Percentiles rank a stretch among this genome's conserved stretches.
Evolutionary conservation across 352 stramenopile species (phyloP).

Genomic region (Globisporangium heterothallicum): DNA sequence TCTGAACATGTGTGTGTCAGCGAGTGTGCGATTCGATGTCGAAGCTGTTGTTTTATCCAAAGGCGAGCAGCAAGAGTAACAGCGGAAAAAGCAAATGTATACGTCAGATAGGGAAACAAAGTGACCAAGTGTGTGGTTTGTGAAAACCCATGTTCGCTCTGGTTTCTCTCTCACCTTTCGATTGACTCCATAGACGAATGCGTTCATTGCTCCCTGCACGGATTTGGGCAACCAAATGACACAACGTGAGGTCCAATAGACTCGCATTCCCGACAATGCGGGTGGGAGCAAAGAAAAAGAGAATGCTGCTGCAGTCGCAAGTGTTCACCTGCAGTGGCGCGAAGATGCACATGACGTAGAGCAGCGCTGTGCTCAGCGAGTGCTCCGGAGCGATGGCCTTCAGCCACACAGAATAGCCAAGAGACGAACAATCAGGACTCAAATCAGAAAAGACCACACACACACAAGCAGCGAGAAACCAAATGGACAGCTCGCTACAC

Average conservation of each 20-base stretch:
- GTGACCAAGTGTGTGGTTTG: neutral
- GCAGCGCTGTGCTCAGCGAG: slow-evolving; percentile 33
- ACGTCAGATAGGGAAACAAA: neutral
- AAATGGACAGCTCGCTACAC: slow-evolving; percentile 4
- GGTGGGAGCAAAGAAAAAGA: no score
- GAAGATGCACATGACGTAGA: slow-evolving; percentile 68
- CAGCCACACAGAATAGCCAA: neutral
- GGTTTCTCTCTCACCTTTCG: slow-evolving; percentile 35
- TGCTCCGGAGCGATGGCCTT: slow-evolving; percentile 39
- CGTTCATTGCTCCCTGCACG: slow-evolving; percentile 57
- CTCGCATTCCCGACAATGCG: no score
- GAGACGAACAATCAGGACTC: no score
- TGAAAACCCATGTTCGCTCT: no score
- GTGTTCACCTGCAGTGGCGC: slow-evolving; percentile 53
- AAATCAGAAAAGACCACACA: neutral
- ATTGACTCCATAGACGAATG: slow-evolving; percentile 57
- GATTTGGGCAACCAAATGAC: no score
- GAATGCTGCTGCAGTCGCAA: neutral
- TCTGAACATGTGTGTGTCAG: neutral
- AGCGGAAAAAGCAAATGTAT: neutral
- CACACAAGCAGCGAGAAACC: neutral
- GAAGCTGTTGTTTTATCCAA: no score
- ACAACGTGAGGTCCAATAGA: no score
- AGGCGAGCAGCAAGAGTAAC: no score
- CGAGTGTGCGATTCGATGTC: slow-evolving; percentile 7